A percentile compares a stretch with the other conserved stretches of the same genome.
Evolutionary conservation across 2,329 filamentous ascomycete species (phyloP).

Genomic region (Ascochyta clinopodiicola): DNA sequence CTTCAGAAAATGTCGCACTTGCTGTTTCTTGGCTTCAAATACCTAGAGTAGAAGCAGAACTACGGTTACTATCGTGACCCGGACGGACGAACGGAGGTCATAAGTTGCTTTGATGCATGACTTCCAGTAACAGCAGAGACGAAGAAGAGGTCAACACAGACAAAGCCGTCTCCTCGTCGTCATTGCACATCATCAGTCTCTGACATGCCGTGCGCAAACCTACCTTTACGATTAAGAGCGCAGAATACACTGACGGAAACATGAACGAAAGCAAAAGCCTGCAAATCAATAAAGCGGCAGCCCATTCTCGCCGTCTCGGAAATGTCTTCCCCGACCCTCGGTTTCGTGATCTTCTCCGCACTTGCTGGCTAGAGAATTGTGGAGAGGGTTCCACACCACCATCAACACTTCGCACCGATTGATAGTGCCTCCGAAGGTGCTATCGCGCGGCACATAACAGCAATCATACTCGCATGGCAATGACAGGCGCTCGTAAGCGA

Average conservation of each 20-base stretch:
- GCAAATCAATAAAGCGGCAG: no score
- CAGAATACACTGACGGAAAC: no score
- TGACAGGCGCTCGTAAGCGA: not conserved
- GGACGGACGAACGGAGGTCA: no score
- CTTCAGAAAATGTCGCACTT: not conserved
- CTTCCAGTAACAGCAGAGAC: no score
- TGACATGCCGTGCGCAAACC: no score
- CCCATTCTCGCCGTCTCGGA: not conserved
- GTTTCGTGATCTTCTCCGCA: conserved; percentile 6
- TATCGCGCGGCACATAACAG: not conserved
- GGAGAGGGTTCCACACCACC: conserved; percentile 13
- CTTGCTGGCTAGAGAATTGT: conserved; percentile 5
- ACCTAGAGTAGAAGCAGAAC: not conserved
- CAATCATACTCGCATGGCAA: not conserved
- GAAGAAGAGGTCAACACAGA: no score
- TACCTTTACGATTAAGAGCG: no score
- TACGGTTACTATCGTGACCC: no score
- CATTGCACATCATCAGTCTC: no score
- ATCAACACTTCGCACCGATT: not conserved
- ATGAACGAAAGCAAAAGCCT: no score
- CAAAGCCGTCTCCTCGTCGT: no score
- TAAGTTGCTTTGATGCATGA: no score
- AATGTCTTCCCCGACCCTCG: not conserved
- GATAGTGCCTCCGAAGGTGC: not conserved
- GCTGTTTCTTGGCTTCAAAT: conserved; percentile 4